Conservation (phyloP, 208 protist genomes). For the Trypanosoma vivax region DNA sequence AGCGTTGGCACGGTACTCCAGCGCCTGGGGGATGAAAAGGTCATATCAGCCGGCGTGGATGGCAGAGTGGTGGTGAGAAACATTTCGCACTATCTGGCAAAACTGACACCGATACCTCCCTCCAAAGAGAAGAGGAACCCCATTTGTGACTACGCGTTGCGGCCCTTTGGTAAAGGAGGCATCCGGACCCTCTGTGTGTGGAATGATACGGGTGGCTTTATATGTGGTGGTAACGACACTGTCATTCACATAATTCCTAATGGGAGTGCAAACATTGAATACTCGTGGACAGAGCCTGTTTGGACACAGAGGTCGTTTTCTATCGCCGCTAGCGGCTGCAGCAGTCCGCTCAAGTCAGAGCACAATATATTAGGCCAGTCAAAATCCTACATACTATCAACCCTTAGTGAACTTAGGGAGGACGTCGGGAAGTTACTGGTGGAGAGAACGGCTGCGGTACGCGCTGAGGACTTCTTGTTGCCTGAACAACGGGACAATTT, state of each 20-base stretch:
- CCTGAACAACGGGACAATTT: conserved; percentile 51
- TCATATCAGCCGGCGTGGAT: conserved; percentile 62
- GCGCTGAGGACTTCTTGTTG: conserved; percentile 62
- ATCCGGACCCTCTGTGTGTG: conserved; percentile 30
- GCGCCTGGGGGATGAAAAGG: conserved; percentile 22
- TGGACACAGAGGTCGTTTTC: conserved; percentile 18
- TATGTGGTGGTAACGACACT: conserved; percentile 24
- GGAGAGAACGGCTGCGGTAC: conserved; percentile 47
- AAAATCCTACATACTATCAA: conserved; percentile 3
- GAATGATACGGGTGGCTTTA: conserved; percentile 14
- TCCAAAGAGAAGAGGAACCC: conserved; percentile 75
- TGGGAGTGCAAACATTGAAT: background rate
- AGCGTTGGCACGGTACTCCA: conserved; percentile 50
- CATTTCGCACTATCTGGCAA: conserved; percentile 50
- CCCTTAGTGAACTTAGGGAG: conserved; percentile 15
- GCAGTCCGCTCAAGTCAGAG: background rate
- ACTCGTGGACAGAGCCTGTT: conserved; percentile 37
- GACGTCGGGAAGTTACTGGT: conserved; percentile 32
- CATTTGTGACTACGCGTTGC: conserved; percentile 21
- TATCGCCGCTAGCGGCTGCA: background rate
- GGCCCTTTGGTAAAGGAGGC: conserved; percentile 48
- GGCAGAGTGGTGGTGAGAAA: conserved; percentile 59
- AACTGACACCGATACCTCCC: conserved; percentile 58
- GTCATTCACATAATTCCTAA: conserved; percentile 14
- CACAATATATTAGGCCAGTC: conserved; percentile 3